Percentiles rank a stretch among this genome's conserved stretches.
These are phyloP conservation scores for Candida labiduridarum DNA, from an alignment of 1,139 yeast genomes.

Conservation along the genomic window DNA sequence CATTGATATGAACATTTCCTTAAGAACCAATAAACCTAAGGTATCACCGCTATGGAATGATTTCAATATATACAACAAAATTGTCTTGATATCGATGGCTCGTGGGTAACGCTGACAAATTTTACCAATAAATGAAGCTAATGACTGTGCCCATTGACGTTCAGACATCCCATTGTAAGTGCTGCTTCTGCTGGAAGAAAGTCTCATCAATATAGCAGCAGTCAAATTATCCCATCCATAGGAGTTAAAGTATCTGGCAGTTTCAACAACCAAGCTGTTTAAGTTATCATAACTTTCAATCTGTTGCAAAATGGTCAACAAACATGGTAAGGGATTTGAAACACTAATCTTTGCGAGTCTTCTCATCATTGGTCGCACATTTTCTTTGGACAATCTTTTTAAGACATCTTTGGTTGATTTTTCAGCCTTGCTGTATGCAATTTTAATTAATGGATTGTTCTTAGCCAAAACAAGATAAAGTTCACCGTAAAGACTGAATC, in stretches of 20 bases:
- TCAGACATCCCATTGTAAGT: constrained; percentile 79
- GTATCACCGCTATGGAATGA: constrained; percentile 65
- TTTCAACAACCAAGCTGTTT: constrained; percentile 74
- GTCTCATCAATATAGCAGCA: constrained; percentile 69
- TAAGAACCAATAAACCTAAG: constrained; percentile 67
- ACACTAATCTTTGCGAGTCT: constrained; percentile 75
- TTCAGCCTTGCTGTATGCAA: constrained; percentile 71
- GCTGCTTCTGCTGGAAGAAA: constrained; percentile 67
- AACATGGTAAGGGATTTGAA: constrained; percentile 81
- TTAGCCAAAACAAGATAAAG: constrained; percentile 61
- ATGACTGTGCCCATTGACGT: constrained; percentile 81
- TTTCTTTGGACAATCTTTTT: constrained; percentile 86
- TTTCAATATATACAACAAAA: constrained; percentile 63
- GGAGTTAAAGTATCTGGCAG: constrained; percentile 75
- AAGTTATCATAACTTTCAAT: constrained; percentile 93
- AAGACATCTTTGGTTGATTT: constrained; percentile 80
- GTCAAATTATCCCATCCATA: constrained; percentile 89
- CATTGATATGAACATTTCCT: constrained; percentile 72
- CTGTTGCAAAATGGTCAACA: constrained; percentile 63
- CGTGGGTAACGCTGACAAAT: constrained; percentile 55
- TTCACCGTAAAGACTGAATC: constrained; percentile 87
- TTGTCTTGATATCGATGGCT: constrained; percentile 53
- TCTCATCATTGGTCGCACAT: constrained; percentile 76
- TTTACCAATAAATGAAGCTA: constrained; percentile 68
- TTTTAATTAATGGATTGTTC: constrained; percentile 58